Evolutionary conservation across 768 basidiomycete genomes (phyloP), one percentile per base, ranked within the genome.

Genomic region (Naganishia randhawae): DNA sequence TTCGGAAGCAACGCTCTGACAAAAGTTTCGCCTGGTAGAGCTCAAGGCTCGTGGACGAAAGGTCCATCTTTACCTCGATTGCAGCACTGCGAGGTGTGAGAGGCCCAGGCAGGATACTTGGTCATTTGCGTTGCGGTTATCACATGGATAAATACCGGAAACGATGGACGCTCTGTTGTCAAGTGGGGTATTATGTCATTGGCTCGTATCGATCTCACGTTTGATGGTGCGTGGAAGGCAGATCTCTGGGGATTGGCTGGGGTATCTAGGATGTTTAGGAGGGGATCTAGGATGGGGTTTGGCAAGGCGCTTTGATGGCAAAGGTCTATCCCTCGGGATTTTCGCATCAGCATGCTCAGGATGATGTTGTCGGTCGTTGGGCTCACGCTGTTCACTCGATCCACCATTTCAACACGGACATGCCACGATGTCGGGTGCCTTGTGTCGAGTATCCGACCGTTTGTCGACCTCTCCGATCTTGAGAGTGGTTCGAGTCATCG

Each of bases 11-110:
- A 29, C 32, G 57, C 17, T 1, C 22, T 39, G n/a, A 41, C 39
- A 17, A 25, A n/a, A 14, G 25, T 61, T 25, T 25, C 9, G 10
- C 33, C 19, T 42, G 33, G 37, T 17, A 61, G 57, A 61, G 57
- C 39, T 39, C 37, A 61, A 61, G 39, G 57, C 39, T 42, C 39
- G n/a, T 42, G 37, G 14, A 42, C 57, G 57, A 61, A 61, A 61
- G 57, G 57, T 61, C 25, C 57, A 61, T 37, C 19, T n/a, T 48
- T 3, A 42, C 57, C 57, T 61, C 57, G 57, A 42, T 41, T 11
- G 57, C 39, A 61, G 39, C 57, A 16, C 39, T 11, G 25, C 17
- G 17, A 22, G 29, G 57, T 16, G 57, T 42, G 39, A 61, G 57
- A 61, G 57, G 57, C 39, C 37, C 57, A 61, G 22, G 39, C 22